Conservation (phyloP, 176 grass and related monocot genomes). For the Hordeum marinum region DNA sequence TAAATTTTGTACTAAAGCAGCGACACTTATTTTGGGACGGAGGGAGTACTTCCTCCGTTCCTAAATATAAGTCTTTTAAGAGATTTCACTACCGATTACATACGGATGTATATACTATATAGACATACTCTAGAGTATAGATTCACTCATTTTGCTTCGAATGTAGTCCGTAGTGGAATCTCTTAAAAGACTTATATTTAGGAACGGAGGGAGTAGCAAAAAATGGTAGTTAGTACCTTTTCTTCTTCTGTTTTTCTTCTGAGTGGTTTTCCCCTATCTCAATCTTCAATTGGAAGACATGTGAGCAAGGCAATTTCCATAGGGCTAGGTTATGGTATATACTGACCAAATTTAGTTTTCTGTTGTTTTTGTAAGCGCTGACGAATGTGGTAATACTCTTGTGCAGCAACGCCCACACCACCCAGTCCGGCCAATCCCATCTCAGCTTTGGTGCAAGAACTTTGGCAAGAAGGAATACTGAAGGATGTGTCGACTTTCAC, state of each 20-base stretch:
- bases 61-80: too few relatives aligned
- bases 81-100: too few relatives aligned
- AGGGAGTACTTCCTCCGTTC: too few relatives aligned
- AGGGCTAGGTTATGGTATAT: neutral
- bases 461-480: conserved; percentile 92
- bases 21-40: too few relatives aligned
- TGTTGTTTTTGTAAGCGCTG: neutral
- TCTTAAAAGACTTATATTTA: too few relatives aligned
- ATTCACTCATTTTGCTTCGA: too few relatives aligned
- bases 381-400: conserved; percentile 6
- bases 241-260: neutral
- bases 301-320: neutral
- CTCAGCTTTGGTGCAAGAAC: conserved; percentile 99
- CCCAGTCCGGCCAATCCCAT: conserved; percentile 87
- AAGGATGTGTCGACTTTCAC: neutral
- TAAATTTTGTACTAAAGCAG: too few relatives aligned
- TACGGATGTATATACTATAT: too few relatives aligned
- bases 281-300: neutral
- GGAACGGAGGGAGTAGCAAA: too few relatives aligned
- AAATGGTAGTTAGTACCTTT: neutral
- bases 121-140: too few relatives aligned
- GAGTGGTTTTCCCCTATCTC: neutral
- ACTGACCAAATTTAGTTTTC: neutral
- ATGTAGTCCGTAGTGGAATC: too few relatives aligned
- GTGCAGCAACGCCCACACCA: conserved; percentile 94